Percentiles rank a stretch among this genome's conserved stretches.
Evolutionary conservation across 164 flowering plant species (phyloP).

Genomic region (Cinnamomum micranthum): DNA sequence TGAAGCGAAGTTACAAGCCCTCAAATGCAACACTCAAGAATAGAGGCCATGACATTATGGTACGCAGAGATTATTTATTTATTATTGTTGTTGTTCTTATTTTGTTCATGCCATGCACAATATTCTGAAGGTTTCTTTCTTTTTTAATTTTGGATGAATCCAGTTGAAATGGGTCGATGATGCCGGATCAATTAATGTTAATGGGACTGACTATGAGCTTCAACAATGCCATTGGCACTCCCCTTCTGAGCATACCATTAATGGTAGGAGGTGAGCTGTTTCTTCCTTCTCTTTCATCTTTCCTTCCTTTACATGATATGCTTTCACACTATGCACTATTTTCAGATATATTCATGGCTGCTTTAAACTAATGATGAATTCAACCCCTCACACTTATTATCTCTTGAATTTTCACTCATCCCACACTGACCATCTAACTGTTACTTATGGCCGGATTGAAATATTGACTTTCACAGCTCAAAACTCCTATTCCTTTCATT

Average conservation of each 20-base stretch:
- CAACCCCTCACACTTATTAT: too few species aligned
- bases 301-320: not conserved
- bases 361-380: too few species aligned
- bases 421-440: too few species aligned
- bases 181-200: slow-evolving; percentile 33
- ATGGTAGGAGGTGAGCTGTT: slow-evolving; percentile 29
- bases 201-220: slow-evolving; percentile 35
- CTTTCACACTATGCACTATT: too few species aligned
- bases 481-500: too few species aligned
- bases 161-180: slow-evolving; percentile 36
- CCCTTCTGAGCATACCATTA: slow-evolving; percentile 51
- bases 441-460: too few species aligned
- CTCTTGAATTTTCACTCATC: too few species aligned
- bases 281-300: not conserved
- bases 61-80: slow-evolving; percentile 1
- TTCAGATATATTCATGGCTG: too few species aligned
- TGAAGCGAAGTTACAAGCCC: slow-evolving; percentile 37
- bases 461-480: too few species aligned
- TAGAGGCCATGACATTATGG: slow-evolving; percentile 58
- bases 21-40: slow-evolving; percentile 38
- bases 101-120: too few species aligned
- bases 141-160: slow-evolving; percentile 11
- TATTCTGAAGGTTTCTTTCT: too few species aligned
- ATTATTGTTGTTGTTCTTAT: not conserved
- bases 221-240: slow-evolving; percentile 54